phyloP scores from a whole-genome alignment of 129 eudicot genomes.

The Helichrysum umbraculigerum region DNA sequence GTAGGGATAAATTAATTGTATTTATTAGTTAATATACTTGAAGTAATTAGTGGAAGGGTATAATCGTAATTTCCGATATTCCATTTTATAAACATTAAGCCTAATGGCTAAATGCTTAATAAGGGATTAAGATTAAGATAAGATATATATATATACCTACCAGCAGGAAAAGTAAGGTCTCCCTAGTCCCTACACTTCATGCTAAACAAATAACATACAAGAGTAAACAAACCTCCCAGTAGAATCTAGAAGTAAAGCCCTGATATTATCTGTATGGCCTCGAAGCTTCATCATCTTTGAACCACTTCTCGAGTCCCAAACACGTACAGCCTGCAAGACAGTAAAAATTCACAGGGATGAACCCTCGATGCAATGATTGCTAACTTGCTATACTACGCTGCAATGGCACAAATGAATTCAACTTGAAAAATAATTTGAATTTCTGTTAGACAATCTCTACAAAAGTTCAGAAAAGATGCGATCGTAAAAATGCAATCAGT shows the following conservation, averaged over 20 bases:
- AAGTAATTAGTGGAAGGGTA: no score
- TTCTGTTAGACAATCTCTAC: conserved; percentile 13
- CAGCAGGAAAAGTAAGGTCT: background rate
- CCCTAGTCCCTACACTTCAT: background rate
- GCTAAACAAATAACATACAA: conserved; percentile 15
- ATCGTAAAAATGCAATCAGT: background rate
- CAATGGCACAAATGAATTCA: background rate
- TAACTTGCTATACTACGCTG: background rate
- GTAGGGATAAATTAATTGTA: no score
- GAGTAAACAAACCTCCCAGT: conserved; percentile 72
- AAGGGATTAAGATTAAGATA: no score
- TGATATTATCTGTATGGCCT: conserved; percentile 89
- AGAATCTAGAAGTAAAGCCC: conserved; percentile 79
- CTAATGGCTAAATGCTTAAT: no score
- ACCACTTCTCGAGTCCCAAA: conserved; percentile 96
- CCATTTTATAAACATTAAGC: no score
- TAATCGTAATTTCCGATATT: no score
- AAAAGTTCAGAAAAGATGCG: background rate
- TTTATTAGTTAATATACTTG: no score
- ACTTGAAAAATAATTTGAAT: background rate
- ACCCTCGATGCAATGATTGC: background rate
- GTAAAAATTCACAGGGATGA: conserved; percentile 9
- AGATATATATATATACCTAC: no score
- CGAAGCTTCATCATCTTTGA: conserved; percentile 86
- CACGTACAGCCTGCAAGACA: conserved; percentile 75